Percentiles rank a stretch among this genome's conserved stretches.
phyloP scores from a whole-genome alignment of 192 early-diverging fungal species.

The Ambispora gerdemannii region DNA sequence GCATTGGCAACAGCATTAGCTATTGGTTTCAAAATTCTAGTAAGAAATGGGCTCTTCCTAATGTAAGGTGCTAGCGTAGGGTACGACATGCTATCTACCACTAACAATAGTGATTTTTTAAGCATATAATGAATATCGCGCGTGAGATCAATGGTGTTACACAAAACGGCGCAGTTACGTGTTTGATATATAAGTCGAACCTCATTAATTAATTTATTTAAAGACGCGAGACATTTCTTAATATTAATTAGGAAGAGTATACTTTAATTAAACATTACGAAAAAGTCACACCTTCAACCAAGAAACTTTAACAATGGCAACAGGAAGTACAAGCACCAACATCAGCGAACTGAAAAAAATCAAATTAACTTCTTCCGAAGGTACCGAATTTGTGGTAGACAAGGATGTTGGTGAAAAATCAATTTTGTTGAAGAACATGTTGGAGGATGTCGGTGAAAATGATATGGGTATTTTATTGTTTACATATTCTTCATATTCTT shows the following conservation, averaged over 20 bases:
- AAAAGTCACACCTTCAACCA: no score
- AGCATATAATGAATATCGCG: no score
- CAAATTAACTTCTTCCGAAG: constrained; percentile 47
- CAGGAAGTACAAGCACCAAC: no score
- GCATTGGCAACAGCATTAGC: constrained; percentile 64
- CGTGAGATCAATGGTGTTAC: no score
- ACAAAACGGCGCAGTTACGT: no score
- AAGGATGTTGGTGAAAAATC: constrained; percentile 65
- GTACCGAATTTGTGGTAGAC: constrained; percentile 57
- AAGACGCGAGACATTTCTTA: no score
- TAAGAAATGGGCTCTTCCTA: constrained; percentile 53
- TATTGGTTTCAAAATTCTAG: constrained; percentile 53
- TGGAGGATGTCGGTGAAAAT: constrained; percentile 71
- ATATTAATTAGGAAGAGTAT: no score
- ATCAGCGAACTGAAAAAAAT: constrained; percentile 28
- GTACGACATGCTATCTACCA: constrained; percentile 41
- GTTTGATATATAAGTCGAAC: no score
- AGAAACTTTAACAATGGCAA: no score
- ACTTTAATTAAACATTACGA: no score
- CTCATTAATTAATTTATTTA: no score
- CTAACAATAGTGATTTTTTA: no score
- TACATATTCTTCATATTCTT: background rate
- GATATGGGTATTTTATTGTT: constrained; percentile 37
- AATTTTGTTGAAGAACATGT: constrained; percentile 73
- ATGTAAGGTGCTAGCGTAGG: constrained; percentile 50